Percentiles rank a stretch among this genome's conserved stretches.
Evolutionary conservation across 2,329 filamentous ascomycete species (phyloP).

Genomic region (Fusarium tuaranense): DNA sequence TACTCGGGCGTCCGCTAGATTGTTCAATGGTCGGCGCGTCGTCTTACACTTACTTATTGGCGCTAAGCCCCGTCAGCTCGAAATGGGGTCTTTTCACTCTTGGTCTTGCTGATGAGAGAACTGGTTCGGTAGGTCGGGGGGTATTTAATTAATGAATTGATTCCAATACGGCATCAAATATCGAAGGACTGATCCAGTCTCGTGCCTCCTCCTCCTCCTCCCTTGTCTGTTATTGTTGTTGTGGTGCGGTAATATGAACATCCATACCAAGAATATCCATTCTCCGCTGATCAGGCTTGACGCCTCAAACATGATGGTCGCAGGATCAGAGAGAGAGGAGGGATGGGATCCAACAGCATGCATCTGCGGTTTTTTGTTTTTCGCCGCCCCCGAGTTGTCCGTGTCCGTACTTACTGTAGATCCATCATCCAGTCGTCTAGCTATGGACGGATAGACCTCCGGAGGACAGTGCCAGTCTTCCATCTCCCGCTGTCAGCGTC

Average conservation of each 20-base stretch:
- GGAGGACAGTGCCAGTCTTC: neutral
- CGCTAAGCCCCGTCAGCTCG: conserved; percentile 35
- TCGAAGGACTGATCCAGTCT: neutral
- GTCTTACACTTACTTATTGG: conserved; percentile 26
- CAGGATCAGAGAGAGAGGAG: conserved; percentile 7
- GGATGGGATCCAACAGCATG: neutral
- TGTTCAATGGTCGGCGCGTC: conserved; percentile 15
- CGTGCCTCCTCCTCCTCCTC: neutral
- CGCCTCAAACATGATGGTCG: conserved; percentile 1
- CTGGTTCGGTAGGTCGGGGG: neutral
- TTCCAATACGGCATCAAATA: neutral
- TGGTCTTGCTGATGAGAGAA: neutral
- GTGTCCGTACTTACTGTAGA: neutral
- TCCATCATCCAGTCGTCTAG: neutral
- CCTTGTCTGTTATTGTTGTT: neutral
- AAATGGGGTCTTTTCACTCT: neutral
- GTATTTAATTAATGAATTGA: neutral
- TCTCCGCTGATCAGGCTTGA: conserved; percentile 2
- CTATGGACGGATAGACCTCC: neutral
- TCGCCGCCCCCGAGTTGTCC: conserved; percentile 3
- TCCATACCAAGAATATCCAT: neutral
- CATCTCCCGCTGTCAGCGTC: neutral
- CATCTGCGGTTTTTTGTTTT: conserved; percentile 1
- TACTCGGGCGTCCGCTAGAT: neutral
- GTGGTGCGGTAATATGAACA: neutral